Percentiles rank a stretch among this genome's conserved stretches.
These are phyloP conservation scores for Xylogone sp. DNA, from an alignment of 2,329 filamentous ascomycete species.

Conservation along the genomic window DNA sequence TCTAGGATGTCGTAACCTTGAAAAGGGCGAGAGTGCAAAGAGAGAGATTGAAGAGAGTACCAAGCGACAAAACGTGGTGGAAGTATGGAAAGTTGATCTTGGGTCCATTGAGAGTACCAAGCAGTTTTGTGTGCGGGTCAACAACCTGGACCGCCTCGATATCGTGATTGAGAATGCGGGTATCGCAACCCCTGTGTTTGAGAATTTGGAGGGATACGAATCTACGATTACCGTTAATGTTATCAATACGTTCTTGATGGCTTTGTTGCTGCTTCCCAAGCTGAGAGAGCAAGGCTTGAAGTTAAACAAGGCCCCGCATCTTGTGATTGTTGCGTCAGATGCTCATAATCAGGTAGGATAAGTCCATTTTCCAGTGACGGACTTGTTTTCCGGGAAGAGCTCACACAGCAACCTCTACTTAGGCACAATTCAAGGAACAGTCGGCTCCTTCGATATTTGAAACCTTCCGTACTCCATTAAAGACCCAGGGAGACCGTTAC, in stretches of 20 bases:
- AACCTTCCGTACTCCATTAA: constrained; percentile 13
- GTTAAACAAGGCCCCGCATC: constrained; percentile 7
- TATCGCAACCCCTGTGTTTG: constrained; percentile 5
- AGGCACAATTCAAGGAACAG: constrained; percentile 24
- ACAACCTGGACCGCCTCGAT: constrained; percentile 8
- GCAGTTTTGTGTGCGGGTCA: constrained; percentile 7
- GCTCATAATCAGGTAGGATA: constrained; percentile 24
- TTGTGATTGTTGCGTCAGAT: constrained; percentile 23
- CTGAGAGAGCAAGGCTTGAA: constrained; percentile 27
- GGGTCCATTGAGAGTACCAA: constrained; percentile 9
- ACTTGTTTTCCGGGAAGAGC: too few relatives aligned
- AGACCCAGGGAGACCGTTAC: constrained; percentile 26
- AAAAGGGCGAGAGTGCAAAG: constrained; percentile 39
- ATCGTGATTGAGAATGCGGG: constrained; percentile 11
- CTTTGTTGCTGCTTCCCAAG: constrained; percentile 38
- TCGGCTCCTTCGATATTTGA: constrained; percentile 14
- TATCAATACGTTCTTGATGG: constrained; percentile 41
- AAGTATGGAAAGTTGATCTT: constrained; percentile 14
- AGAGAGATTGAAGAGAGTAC: constrained; percentile 27
- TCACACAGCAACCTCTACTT: too few relatives aligned
- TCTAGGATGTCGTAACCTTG: constrained; percentile 31
- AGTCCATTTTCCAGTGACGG: too few relatives aligned
- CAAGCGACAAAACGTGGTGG: constrained; percentile 4
- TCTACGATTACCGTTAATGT: constrained; percentile 42
- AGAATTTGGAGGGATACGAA: constrained; percentile 33